Evolutionary conservation across 164 flowering plant species (phyloP), one percentile per base, ranked within the genome.

Genomic region (Liquidambar formosana): DNA sequence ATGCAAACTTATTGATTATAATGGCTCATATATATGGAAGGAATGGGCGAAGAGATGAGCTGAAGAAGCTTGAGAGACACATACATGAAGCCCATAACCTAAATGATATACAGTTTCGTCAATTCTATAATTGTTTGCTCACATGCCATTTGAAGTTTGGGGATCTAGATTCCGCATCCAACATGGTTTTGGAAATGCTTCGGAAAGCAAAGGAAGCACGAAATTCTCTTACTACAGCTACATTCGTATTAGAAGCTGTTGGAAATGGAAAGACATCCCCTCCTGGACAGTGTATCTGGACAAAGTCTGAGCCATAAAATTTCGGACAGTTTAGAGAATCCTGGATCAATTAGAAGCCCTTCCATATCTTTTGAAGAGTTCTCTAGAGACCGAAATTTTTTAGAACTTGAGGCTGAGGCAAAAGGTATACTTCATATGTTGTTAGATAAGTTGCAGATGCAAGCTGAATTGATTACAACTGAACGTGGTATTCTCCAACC

Each of bases 11-110:
- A 45, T 72, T 90, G 65, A 79, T 88, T 52, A 72, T 81, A 23
- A 96, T 90, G 92, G 94, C 90, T 26, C 96, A 92, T 63, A 81
- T 93, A 73, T 87, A 88, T 75, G 98, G 91, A 78, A 91, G 88
- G 72, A 96, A 96, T 78, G 98, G 98, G 18, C 80, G 90, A 64
- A 84, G 82, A 74, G 97, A 91, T 61, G 99, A 93, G 73, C 86
- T 93, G 3, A 90, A 75, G 80, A 96, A 93, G 76, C 95, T 96
- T 58, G 85, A 86, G 81, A 83, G 95, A 69, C 78, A 86, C 71
- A 78, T 93, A 57, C 86, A 96, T 71, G 98, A 96, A 68, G 83
- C 80, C 18, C 79, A 68, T 66, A 67, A 76, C 76, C 69, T 93
- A 27, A 85, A 70, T 61, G 89, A 83, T 67, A 19, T 59, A 21